These are phyloP conservation scores for Myrica gale DNA, from an alignment of 306 rosid species.

Conservation along the genomic window DNA sequence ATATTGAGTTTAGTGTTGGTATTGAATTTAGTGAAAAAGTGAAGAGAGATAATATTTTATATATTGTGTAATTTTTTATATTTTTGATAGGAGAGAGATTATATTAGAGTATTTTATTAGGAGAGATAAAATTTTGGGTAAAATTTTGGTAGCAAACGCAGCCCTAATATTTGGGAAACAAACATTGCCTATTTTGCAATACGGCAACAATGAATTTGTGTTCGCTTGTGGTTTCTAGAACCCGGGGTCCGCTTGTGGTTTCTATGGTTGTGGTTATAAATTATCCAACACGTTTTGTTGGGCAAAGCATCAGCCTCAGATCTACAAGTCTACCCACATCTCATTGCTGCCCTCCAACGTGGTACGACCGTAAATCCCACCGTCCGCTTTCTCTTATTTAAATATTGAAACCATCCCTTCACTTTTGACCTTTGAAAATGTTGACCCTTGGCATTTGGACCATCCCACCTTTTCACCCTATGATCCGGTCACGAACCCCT, in stretches of 20 bases:
- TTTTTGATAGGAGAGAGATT: too few species aligned
- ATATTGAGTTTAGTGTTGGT: too few species aligned
- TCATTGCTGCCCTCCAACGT: neutral
- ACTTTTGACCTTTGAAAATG: slow-evolving; percentile 42
- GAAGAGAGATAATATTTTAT: too few species aligned
- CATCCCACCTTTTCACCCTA: neutral
- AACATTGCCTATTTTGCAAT: too few species aligned
- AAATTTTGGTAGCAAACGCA: too few species aligned
- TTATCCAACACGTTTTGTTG: neutral
- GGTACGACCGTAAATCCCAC: neutral
- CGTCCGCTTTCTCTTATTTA: neutral
- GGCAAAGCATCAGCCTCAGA: neutral
- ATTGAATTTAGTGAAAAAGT: too few species aligned
- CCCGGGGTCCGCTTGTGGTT: neutral
- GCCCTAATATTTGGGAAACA: too few species aligned
- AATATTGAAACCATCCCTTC: neutral
- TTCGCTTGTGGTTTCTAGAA: neutral
- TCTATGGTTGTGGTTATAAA: neutral
- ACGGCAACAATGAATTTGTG: too few species aligned
- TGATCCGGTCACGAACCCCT: neutral
- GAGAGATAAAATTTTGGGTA: too few species aligned
- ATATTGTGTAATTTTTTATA: too few species aligned
- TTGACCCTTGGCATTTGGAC: slow-evolving; percentile 25
- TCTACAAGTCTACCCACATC: too few species aligned
- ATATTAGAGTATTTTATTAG: too few species aligned